Base-by-base conservation (phyloP, 2,329 filamentous ascomycete species). In the Arthroderma uncinatum region DNA sequence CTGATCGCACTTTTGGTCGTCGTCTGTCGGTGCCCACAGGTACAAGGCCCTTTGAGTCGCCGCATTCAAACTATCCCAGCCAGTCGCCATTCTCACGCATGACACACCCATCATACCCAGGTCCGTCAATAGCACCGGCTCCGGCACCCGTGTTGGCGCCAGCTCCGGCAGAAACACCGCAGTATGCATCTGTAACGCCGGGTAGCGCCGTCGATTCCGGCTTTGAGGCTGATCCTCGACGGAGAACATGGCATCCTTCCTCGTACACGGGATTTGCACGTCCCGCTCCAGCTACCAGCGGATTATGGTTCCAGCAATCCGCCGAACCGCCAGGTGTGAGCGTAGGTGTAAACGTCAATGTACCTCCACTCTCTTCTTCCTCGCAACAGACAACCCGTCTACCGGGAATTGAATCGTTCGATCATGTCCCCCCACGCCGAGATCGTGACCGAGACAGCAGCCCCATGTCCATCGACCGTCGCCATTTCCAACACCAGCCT, bases 331-430 rank as follows among this genome's bases (percentile, higher is more conserved):
- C 82, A 76, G 10, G 25, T 12, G 21, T 25, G 1, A n/a, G 2
- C 12, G 21, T 21, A 2, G 12, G 44, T n/a, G 40, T 16, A 21
- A 47, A 47, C 16, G 21, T 48, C 9, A 48, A 48, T 30, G 44
- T 48, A 8, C 44, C 44, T n/a, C 44, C 44, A 48, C 61, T 79
- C 7, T 42, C 37, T 19, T 23, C 71, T 67, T 80, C 70, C 62
- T 72, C 76, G 80, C 78, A 10, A 72, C 89, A n/a, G 63, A 80
- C 78, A 5, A 73, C 89, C 12, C 83, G 89, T 39, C 78, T 96
- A 12, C 91, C 91, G 0, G 90, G 91, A 12, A 96, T 96, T 62
- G 89, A 95, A 68, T 94, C 89, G 14, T 95, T 96, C 64, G 89
- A 92, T 66, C 84, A 88, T 57, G 76, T 87, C 23, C 83, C 85